These are phyloP conservation scores for Diutina mesorugosa DNA, from an alignment of 1,139 yeast species.

Conservation along the genomic window DNA sequence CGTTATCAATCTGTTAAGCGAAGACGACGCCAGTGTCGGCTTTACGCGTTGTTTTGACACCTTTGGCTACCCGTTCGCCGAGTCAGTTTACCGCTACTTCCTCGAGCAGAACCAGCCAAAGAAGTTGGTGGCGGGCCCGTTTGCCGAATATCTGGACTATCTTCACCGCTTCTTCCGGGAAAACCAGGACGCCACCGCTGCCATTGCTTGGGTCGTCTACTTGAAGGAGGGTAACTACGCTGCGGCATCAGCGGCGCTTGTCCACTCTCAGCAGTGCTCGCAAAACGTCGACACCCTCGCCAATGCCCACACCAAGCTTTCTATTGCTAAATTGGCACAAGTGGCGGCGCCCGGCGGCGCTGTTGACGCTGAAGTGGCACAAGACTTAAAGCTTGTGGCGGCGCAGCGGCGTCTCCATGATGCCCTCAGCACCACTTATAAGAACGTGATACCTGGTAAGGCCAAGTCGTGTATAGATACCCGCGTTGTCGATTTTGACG, in stretches of 20 bases:
- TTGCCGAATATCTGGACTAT: slow-evolving; percentile 38
- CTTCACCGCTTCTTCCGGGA: slow-evolving; percentile 41
- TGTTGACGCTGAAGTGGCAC: slow-evolving; percentile 6
- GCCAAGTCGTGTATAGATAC: slow-evolving; percentile 10
- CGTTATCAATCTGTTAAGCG: slow-evolving; percentile 45
- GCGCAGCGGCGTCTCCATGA: slow-evolving; percentile 11
- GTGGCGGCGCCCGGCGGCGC: slow-evolving; percentile 15
- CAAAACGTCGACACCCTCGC: slow-evolving; percentile 26
- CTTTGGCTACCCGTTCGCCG: slow-evolving; percentile 62
- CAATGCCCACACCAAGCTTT: slow-evolving; percentile 45
- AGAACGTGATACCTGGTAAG: slow-evolving; percentile 10
- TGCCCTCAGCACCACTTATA: slow-evolving; percentile 11
- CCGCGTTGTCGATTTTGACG: slow-evolving; percentile 8
- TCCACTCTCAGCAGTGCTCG: slow-evolving; percentile 11
- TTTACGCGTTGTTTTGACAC: slow-evolving; percentile 44
- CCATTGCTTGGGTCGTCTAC: slow-evolving; percentile 66
- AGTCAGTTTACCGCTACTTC: slow-evolving; percentile 48
- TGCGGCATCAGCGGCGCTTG: slow-evolving; percentile 21
- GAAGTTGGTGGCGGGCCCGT: slow-evolving; percentile 36
- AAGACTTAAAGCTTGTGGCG: slow-evolving; percentile 10
- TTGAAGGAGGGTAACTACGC: slow-evolving; percentile 37
- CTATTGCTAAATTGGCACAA: slow-evolving; percentile 54
- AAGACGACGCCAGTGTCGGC: slow-evolving; percentile 13
- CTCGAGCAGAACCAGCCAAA: slow-evolving; percentile 41
- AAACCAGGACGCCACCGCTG: slow-evolving; percentile 33